Percentiles rank a stretch among this genome's conserved stretches.
Evolutionary conservation across 2,329 filamentous ascomycete genomes (phyloP).

Genomic region (Sphaceloma murrayae): DNA sequence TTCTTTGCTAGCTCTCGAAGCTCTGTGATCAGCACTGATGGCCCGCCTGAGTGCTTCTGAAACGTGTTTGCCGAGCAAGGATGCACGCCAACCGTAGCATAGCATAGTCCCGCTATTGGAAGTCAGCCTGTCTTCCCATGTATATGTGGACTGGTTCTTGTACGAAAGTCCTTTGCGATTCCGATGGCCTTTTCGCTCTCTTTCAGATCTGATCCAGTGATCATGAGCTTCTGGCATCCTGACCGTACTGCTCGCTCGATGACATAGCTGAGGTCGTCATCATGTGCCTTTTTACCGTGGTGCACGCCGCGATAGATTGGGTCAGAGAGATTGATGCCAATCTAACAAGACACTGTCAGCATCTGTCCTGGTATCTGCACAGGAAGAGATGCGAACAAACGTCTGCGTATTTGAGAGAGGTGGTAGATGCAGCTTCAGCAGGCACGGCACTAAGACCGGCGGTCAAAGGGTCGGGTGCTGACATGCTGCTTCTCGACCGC

Average conservation of each 20-base stretch:
- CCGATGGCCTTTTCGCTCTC: slow-evolving; percentile 67
- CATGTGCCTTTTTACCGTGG: slow-evolving; percentile 66
- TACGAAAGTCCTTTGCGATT: slow-evolving; percentile 65
- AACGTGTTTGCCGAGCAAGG: slow-evolving; percentile 81
- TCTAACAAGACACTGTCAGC: slow-evolving; percentile 34
- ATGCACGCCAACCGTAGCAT: slow-evolving; percentile 86
- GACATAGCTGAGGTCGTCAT: slow-evolving; percentile 64
- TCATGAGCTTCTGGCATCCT: slow-evolving; percentile 81
- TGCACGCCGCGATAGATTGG: slow-evolving; percentile 80
- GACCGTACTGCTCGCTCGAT: slow-evolving; percentile 66
- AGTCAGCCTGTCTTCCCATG: slow-evolving; percentile 19
- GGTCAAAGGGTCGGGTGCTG: slow-evolving; percentile 22
- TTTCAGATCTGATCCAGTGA: slow-evolving; percentile 79
- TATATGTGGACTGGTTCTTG: slow-evolving; percentile 26
- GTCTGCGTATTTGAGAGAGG: slow-evolving; percentile 31
- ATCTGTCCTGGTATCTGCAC: slow-evolving; percentile 7
- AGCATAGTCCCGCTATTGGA: slow-evolving; percentile 53
- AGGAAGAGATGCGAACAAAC: slow-evolving; percentile 30
- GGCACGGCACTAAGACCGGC: slow-evolving; percentile 21
- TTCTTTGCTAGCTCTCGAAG: slow-evolving; percentile 56
- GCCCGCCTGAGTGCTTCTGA: slow-evolving; percentile 52
- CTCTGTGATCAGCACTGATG: slow-evolving; percentile 43
- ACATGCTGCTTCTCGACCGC: no score
- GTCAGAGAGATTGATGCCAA: slow-evolving; percentile 94
- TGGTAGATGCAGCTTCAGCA: not conserved